Evolutionary conservation across 306 rosid species (phyloP), one percentile per base, ranked within the genome.

Genomic region (Echinosophora koreensis): DNA sequence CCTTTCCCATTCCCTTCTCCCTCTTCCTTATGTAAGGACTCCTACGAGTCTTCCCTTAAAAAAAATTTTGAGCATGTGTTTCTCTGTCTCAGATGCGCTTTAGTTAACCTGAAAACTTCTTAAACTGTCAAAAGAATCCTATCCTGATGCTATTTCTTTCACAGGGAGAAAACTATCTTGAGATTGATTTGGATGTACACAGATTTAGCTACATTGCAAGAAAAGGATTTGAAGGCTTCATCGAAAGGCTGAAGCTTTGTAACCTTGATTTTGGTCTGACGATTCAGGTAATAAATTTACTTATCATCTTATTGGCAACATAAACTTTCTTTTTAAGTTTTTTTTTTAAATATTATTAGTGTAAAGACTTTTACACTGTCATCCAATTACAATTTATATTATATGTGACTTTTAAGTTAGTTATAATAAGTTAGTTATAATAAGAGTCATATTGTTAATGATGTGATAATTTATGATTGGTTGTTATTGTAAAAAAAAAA

Each of bases 81-180:
- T 41, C 41, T 64, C 44, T 4, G 28, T 59, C 51, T 78, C 63
- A 14, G 41, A 15, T 8, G 11, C 55, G 70, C 61, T 55, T 37
- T 52, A 55, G 18, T 64, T 69, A 75, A 46, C 12, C 41, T 12
- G 16, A 30, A 62, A 70, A 38, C 17, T 8, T 76, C 28, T 14
- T 38, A 37, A 69, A 66, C 49, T 37, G 68, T 59, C 59, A 46
- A 16, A 60, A 66, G 14, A n/a, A 35, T 67, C 66, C 47, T 61
- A 51, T 15, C 51, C 57, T 63, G 61, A 75, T 51, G 34, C 71
- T 58, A 55, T 70, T 69, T 42, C 30, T 88, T 66, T 47, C 77
- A 16, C 91, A 92, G 98, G 99, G 99, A 76, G 97, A 92, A 84
- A 90, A 92, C 84, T 95, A 92, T 89, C 89, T 92, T 1, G 99